phyloP scores from a whole-genome alignment of 345 rosid species.

The Camelina sativa region DNA sequence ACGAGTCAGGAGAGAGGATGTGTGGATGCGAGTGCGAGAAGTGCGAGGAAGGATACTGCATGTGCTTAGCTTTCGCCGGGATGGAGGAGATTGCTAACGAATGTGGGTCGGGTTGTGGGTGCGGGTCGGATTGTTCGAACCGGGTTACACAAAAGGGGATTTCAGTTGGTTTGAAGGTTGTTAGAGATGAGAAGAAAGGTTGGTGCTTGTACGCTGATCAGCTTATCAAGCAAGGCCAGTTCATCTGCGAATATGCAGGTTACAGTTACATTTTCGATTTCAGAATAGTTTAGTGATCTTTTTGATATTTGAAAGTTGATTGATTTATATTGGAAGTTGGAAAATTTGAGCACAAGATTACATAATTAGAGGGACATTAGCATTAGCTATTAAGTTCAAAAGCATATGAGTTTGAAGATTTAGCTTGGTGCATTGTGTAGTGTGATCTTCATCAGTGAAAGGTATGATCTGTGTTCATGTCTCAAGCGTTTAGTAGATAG shows the following conservation, averaged over 20 bases:
- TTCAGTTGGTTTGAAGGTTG: conserved; percentile 64
- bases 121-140: conserved; percentile 64
- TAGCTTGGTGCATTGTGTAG: conserved; percentile 5
- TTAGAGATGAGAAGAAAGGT: conserved; percentile 65
- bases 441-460: conserved; percentile 1
- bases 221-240: conserved; percentile 63
- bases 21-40: conserved; percentile 56
- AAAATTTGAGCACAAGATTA: too few relatives aligned
- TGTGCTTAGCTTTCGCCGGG: conserved; percentile 45
- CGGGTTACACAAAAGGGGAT: conserved; percentile 71
- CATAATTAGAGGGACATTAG: background rate
- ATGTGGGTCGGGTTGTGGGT: conserved; percentile 71
- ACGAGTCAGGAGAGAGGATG: conserved; percentile 39
- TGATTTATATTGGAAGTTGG: background rate
- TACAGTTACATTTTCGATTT: background rate
- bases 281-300: background rate
- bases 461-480: conserved; percentile 14
- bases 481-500: background rate
- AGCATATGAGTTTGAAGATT: conserved; percentile 12
- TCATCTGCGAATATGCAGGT: conserved; percentile 92
- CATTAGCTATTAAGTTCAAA: background rate
- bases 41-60: conserved; percentile 54
- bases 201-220: conserved; percentile 84
- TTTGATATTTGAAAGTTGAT: background rate
- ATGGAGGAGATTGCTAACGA: conserved; percentile 58